Evolutionary conservation across 805 yeast species (phyloP).

Genomic region (Ogataea glucozyma): DNA sequence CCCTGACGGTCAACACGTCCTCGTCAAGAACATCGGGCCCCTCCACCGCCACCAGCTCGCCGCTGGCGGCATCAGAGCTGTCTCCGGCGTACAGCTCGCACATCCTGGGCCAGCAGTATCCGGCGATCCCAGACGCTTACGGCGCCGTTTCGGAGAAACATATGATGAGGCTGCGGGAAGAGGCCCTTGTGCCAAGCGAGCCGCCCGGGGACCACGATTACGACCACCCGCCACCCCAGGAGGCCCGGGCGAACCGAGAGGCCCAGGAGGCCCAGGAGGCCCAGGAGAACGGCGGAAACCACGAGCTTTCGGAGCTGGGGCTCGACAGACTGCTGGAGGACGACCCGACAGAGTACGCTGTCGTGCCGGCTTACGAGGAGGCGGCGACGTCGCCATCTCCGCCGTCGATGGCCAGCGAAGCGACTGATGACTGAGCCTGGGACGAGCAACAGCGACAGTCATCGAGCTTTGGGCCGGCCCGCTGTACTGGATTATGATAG

Average conservation of each 20-base stretch:
- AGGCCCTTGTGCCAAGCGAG: conserved; percentile 63
- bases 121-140: conserved; percentile 12
- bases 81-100: conserved; percentile 7
- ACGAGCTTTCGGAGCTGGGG: conserved; percentile 1
- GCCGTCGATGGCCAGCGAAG: too few relatives aligned
- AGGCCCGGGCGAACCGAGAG: too few relatives aligned
- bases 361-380: conserved; percentile 22
- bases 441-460: too few relatives aligned
- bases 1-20: conserved; percentile 5
- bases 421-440: too few relatives aligned
- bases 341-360: conserved; percentile 18
- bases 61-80: conserved; percentile 9
- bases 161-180: conserved; percentile 51
- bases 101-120: conserved; percentile 11
- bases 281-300: background rate
- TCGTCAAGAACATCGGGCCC: conserved; percentile 11
- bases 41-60: conserved; percentile 3
- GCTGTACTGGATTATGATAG: too few relatives aligned
- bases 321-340: conserved; percentile 12
- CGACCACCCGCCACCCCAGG: conserved; percentile 16
- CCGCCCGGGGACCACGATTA: conserved; percentile 32
- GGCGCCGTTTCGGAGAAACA: conserved; percentile 57
- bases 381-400: too few relatives aligned
- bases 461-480: too few relatives aligned
- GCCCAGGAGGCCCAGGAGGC: too few relatives aligned